A percentile compares a stretch with the other conserved stretches of the same genome.
Conservation (phyloP, 352 stramenopile genomes). For the Phytopythium vexans region DNA sequence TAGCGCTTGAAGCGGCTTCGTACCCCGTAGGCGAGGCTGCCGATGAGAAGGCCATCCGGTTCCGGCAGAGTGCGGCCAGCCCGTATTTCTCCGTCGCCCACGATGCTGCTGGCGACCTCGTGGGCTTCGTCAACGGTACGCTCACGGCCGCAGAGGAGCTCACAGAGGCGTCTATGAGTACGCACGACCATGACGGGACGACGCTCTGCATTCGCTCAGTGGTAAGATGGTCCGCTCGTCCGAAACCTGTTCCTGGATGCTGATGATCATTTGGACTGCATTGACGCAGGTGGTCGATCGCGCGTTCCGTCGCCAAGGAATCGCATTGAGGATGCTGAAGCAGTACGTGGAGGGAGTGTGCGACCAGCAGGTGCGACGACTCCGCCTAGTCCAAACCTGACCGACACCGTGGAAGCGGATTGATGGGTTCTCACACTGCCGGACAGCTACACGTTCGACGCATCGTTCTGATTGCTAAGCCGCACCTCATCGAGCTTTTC, state of each 20-base stretch:
- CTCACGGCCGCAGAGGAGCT: conserved; percentile 48
- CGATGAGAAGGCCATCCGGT: conserved; percentile 70
- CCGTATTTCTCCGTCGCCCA: conserved; percentile 61
- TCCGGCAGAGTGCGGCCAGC: conserved; percentile 79
- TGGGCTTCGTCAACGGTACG: conserved; percentile 90
- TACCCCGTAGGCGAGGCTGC: conserved; percentile 88
- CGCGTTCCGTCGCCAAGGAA: conserved; percentile 55
- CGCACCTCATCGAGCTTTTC: conserved; percentile 81
- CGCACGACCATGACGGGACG: conserved; percentile 64
- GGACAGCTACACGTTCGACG: conserved; percentile 50
- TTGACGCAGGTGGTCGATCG: conserved; percentile 25
- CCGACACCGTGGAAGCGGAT: no score
- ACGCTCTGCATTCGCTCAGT: conserved; percentile 91
- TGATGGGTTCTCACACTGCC: neutral
- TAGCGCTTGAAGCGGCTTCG: conserved; percentile 48
- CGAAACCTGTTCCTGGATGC: no score
- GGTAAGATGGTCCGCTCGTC: conserved; percentile 14
- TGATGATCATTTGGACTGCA: no score
- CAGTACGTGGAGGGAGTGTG: conserved; percentile 66
- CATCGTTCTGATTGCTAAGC: conserved; percentile 82
- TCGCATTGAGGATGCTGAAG: conserved; percentile 75
- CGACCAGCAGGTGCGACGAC: conserved; percentile 17
- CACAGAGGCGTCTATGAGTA: conserved; percentile 67
- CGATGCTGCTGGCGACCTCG: conserved; percentile 31
- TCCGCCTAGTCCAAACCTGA: neutral